Evolutionary conservation across 1,284 basidiomycete species (phyloP).

Genomic region (Leccinum colubrinum): DNA sequence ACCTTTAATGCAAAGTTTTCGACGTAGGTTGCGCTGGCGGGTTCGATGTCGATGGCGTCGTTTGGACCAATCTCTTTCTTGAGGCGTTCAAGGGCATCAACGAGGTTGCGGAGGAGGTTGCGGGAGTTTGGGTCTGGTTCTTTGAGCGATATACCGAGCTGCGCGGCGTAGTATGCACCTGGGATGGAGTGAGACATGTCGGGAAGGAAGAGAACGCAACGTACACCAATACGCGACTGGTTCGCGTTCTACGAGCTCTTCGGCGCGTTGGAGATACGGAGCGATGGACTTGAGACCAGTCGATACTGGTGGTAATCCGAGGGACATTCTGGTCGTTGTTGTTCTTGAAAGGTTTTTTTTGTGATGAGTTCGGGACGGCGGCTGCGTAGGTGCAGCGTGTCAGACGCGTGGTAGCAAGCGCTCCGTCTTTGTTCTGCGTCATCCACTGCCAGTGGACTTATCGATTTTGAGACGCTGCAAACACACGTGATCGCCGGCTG

Average conservation of each 20-base stretch:
- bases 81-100: slow-evolving; percentile 79
- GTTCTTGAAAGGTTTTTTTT: neutral
- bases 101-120: slow-evolving; percentile 69
- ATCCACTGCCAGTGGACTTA: neutral
- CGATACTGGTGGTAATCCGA: slow-evolving; percentile 57
- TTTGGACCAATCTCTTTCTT: slow-evolving; percentile 73
- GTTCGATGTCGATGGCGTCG: slow-evolving; percentile 84
- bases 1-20: slow-evolving; percentile 93
- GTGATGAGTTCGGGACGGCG: neutral
- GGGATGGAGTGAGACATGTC: neutral
- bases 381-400: slow-evolving; percentile 7
- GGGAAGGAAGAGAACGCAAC: slow-evolving; percentile 23
- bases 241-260: slow-evolving; percentile 81
- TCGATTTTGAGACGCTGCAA: no score
- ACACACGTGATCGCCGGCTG: no score
- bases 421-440: slow-evolving; percentile 1
- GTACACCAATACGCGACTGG: slow-evolving; percentile 93
- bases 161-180: slow-evolving; percentile 91
- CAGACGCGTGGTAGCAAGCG: slow-evolving; percentile 16
- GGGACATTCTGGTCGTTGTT: slow-evolving; percentile 26
- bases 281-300: slow-evolving; percentile 60
- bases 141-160: slow-evolving; percentile 78
- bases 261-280: slow-evolving; percentile 87
- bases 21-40: slow-evolving; percentile 83
- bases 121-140: slow-evolving; percentile 60